phyloP scores from a whole-genome alignment of 257 asterid species.

The Orobanche coerulescens region DNA sequence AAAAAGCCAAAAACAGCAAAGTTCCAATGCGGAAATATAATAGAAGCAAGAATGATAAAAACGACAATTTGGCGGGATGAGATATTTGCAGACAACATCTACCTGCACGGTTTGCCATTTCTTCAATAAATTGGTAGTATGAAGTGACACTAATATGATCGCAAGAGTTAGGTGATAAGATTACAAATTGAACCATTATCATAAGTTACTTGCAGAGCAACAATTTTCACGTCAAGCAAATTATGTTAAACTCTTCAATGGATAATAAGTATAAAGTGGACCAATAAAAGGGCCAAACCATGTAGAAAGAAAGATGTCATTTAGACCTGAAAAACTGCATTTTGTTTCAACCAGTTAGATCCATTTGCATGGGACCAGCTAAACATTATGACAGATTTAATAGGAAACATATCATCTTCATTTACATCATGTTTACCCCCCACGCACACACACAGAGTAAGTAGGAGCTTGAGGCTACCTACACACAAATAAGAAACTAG shows the following conservation, averaged over 20 bases:
- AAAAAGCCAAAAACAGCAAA: constrained; percentile 26
- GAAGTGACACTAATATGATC: constrained; percentile 11
- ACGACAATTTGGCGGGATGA: background rate
- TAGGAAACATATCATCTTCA: background rate
- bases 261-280: background rate
- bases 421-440: background rate
- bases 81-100: constrained; percentile 8
- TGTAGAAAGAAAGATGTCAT: background rate
- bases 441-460: background rate
- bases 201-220: background rate
- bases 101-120: constrained; percentile 1
- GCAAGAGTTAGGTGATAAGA: background rate
- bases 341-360: background rate
- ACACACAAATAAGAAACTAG: constrained; percentile 5
- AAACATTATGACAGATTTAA: background rate
- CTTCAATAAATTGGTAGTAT: background rate
- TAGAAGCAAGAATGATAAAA: background rate
- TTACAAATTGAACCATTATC: constrained; percentile 4
- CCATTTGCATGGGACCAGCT: background rate
- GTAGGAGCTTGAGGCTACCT: constrained; percentile 2
- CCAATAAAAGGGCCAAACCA: constrained; percentile 2
- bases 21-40: constrained; percentile 3
- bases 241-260: background rate
- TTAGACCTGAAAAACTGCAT: background rate
- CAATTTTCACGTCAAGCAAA: constrained; percentile 1